Conservation (phyloP, 2,329 filamentous ascomycete species). For the Taxawa tesnikishii region DNA sequence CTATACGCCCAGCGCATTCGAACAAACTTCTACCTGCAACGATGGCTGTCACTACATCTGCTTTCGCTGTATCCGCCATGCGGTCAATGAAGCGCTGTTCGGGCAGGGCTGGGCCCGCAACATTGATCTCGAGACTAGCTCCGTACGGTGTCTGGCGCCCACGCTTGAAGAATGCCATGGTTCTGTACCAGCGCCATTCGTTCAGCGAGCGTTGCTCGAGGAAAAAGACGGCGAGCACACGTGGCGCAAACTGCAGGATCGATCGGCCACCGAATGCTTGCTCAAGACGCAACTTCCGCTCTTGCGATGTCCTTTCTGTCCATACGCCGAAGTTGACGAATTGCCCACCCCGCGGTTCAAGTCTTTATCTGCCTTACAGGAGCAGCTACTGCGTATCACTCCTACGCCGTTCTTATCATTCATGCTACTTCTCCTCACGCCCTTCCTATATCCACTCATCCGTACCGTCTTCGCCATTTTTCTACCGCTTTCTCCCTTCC, state of each 20-base stretch:
- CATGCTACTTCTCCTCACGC: constrained; percentile 37
- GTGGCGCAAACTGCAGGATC: constrained; percentile 63
- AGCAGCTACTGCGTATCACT: constrained; percentile 17
- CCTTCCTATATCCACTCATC: constrained; percentile 41
- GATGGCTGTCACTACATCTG: constrained; percentile 60
- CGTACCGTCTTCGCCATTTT: constrained; percentile 33
- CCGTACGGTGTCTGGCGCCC: constrained; percentile 73
- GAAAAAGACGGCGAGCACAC: constrained; percentile 60
- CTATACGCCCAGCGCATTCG: constrained; percentile 57
- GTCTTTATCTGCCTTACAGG: constrained; percentile 36
- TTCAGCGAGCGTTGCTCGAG: constrained; percentile 59
- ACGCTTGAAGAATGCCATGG: constrained; percentile 55
- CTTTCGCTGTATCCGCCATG: constrained; percentile 69
- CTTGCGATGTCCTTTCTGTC: constrained; percentile 79
- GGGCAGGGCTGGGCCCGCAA: constrained; percentile 84
- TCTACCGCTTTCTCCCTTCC: constrained; percentile 19
- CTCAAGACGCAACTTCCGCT: constrained; percentile 62
- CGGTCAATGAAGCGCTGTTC: constrained; percentile 77
- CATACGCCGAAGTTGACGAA: constrained; percentile 74
- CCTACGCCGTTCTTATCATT: constrained; percentile 12
- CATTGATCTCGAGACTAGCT: constrained; percentile 59
- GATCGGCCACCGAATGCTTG: constrained; percentile 65
- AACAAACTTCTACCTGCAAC: constrained; percentile 63
- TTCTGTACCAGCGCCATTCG: constrained; percentile 55
- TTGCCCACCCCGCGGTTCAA: constrained; percentile 13